Evolutionary conservation across 345 rosid genomes (phyloP), one percentile per base, ranked within the genome.

Genomic region (Gynandropsis gynandra): DNA sequence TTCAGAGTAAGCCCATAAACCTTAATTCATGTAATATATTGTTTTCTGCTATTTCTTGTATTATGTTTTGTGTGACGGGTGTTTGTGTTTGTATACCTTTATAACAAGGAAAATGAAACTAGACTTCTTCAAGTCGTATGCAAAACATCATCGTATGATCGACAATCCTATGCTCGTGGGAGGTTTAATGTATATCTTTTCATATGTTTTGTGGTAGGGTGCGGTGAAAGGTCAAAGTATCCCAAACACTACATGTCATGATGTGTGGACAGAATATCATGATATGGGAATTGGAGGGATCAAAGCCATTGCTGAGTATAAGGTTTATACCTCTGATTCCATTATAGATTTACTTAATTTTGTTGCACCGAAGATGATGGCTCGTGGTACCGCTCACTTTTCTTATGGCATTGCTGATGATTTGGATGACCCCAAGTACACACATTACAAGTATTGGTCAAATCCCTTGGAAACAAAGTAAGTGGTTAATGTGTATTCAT

Each of bases 321-420:
- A 80, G 72, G 80, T 70, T 47, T 85, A 87, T 69, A 87, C 97
- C 31, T 79, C 90, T 47, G 86, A 70, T 21, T 68, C 80, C 13
- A n/a, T 73, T 52, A 13, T 85, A 42, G 93, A 92, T 59, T 75
- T 92, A 65, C 80, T 92, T 19, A 55, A 75, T 0, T 87, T 73
- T 51, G 95, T 92, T 64, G 95, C 98, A 59, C 98, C 98, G 16
- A 92, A 82, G 69, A 79, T 85, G 87, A 82, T 92, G 95, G 76
- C 76, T 9, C 95, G 95, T 47, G 98, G 97, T 12, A 38, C 77
- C 19, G 76, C 81, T 52, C 95, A 87, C 72, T 92, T 80, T 73
- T 92, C 98, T 4, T 85, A 82, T 47, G 95, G 97, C 42, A 77
- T 92, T 68, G 98, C 97, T 4, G 90, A 92, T 65, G 70, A 85